Percentiles rank a stretch among this genome's conserved stretches.
Conservation (phyloP, 2,329 filamentous ascomycete species). For the Acrodontium crateriforme region DNA sequence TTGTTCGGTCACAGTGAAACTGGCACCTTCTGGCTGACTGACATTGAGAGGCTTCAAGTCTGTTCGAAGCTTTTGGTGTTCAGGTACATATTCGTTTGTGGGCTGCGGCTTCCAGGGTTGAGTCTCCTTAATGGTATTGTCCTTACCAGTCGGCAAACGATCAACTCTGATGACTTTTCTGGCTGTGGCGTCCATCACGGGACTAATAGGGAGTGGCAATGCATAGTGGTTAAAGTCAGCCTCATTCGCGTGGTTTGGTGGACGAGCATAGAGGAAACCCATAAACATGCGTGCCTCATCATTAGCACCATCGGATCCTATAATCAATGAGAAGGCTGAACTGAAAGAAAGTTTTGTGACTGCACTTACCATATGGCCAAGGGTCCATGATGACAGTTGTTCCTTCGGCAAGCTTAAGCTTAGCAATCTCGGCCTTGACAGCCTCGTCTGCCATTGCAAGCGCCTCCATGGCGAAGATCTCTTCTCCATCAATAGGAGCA, state of each 20-base stretch:
- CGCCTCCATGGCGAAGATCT: constrained; percentile 45
- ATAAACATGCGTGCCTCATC: constrained; percentile 36
- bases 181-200: constrained; percentile 48
- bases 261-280: constrained; percentile 53
- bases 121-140: constrained; percentile 42
- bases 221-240: constrained; percentile 57
- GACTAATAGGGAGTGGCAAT: constrained; percentile 52
- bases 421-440: constrained; percentile 45
- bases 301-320: constrained; percentile 32
- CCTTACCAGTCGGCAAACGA: constrained; percentile 51
- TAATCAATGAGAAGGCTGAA: no score
- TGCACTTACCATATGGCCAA: constrained; percentile 56
- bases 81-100: constrained; percentile 52
- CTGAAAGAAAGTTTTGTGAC: background rate
- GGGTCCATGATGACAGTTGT: constrained; percentile 44
- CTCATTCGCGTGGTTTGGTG: constrained; percentile 44
- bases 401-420: constrained; percentile 44
- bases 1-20: constrained; percentile 42
- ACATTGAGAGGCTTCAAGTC: constrained; percentile 57
- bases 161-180: constrained; percentile 57
- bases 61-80: constrained; percentile 30
- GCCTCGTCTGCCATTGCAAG: constrained; percentile 40
- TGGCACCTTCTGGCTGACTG: constrained; percentile 54
- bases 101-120: constrained; percentile 45
- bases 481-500: constrained; percentile 44